phyloP scores from a whole-genome alignment of 106 monocot species.

The Dendrobium huoshanense region DNA sequence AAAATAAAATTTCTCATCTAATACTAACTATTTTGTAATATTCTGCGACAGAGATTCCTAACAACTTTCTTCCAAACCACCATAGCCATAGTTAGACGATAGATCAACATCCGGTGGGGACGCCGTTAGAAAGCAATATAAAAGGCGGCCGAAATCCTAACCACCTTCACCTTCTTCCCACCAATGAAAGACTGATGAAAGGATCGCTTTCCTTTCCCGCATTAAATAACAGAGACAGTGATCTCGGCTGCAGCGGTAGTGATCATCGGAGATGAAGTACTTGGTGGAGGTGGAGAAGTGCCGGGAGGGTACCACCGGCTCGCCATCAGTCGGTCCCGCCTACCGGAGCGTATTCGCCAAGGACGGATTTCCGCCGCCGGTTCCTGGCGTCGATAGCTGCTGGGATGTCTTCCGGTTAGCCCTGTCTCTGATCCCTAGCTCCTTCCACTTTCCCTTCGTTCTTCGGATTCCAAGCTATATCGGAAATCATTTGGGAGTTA shows the following conservation, averaged over 20 bases:
- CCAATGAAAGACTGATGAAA: not conserved
- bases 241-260: not conserved
- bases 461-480: not conserved
- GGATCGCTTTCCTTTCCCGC: not conserved
- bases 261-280: constrained; percentile 40
- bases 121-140: not conserved
- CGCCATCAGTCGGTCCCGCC: constrained; percentile 61
- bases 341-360: constrained; percentile 80
- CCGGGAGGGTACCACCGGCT: constrained; percentile 18
- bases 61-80: no score
- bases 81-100: not conserved
- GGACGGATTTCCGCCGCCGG: constrained; percentile 69
- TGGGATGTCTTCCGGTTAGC: constrained; percentile 87
- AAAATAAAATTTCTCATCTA: no score
- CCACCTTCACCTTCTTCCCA: not conserved
- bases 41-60: no score
- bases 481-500: not conserved
- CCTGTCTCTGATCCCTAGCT: not conserved
- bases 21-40: no score
- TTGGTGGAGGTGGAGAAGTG: constrained; percentile 74
- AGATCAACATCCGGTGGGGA: not conserved
- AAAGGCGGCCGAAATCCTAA: not conserved
- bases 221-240: not conserved
- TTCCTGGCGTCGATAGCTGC: constrained; percentile 54
- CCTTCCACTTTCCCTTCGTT: not conserved